phyloP scores from a whole-genome alignment of 495 filamentous ascomycete genomes.

The Endocarpon pusillum region DNA sequence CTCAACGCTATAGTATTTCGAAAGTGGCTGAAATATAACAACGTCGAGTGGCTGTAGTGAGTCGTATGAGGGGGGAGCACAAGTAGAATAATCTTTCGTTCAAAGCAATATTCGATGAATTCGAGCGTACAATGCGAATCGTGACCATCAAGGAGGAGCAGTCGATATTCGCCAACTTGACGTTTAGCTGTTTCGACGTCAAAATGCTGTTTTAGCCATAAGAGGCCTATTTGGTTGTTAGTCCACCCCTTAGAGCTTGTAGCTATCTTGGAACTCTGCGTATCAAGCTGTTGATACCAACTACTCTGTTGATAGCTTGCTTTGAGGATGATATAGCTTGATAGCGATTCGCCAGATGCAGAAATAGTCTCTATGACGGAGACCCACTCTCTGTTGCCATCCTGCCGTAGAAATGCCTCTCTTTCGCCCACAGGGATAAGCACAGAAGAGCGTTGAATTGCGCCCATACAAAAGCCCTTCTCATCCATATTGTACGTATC shows the following conservation, averaged over 20 bases:
- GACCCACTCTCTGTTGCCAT: neutral
- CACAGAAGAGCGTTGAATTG: too few relatives aligned
- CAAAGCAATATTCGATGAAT: conserved; percentile 10
- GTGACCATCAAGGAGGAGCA: conserved; percentile 17
- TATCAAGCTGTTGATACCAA: neutral
- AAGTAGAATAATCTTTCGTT: conserved; percentile 11
- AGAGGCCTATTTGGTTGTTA: conserved; percentile 9
- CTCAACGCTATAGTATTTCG: too few relatives aligned
- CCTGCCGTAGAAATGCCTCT: too few relatives aligned
- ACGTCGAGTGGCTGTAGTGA: conserved; percentile 17
- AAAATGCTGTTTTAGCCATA: conserved; percentile 12
- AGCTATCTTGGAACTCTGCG: neutral
- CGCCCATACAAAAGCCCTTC: too few relatives aligned
- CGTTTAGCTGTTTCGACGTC: conserved; percentile 4
- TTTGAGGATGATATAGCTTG: conserved; percentile 20
- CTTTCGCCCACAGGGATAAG: too few relatives aligned
- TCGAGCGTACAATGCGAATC: conserved; percentile 11
- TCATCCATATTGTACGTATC: too few relatives aligned
- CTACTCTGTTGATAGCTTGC: conserved; percentile 11
- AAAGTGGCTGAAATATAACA: too few relatives aligned
- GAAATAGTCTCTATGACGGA: conserved; percentile 20
- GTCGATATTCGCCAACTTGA: conserved; percentile 6
- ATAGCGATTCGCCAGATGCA: conserved; percentile 12
- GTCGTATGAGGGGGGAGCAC: conserved; percentile 15
- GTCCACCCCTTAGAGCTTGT: conserved; percentile 10